phyloP scores from a whole-genome alignment of 768 basidiomycete genomes.

The Amanita thiersii region DNA sequence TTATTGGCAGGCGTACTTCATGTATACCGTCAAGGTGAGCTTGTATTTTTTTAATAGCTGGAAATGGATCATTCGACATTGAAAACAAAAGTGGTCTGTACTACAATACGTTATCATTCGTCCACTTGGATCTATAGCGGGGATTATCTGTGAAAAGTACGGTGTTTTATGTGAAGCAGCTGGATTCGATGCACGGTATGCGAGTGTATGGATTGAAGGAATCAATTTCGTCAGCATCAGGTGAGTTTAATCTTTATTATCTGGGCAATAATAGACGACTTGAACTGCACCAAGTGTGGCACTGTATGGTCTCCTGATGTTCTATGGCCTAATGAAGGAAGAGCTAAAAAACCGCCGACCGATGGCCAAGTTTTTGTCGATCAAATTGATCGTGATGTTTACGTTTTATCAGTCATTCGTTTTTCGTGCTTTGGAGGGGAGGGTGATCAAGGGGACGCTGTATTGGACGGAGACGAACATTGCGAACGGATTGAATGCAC shows the following conservation, averaged over 20 bases:
- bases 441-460: constrained; percentile 63
- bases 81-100: constrained; percentile 62
- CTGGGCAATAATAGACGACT: not conserved
- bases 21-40: constrained; percentile 75
- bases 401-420: constrained; percentile 84
- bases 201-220: constrained; percentile 60
- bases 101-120: constrained; percentile 82
- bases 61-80: not conserved
- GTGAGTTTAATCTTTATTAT: constrained; percentile 24
- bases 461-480: constrained; percentile 86
- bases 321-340: constrained; percentile 75
- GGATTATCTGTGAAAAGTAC: constrained; percentile 67
- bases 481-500: constrained; percentile 74
- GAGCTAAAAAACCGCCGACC: constrained; percentile 74
- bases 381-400: constrained; percentile 84
- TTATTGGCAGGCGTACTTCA: constrained; percentile 66
- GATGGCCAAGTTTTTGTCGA: constrained; percentile 76
- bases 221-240: constrained; percentile 81
- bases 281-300: constrained; percentile 47
- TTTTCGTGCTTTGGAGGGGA: constrained; percentile 56
- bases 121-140: constrained; percentile 57
- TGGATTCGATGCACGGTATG: constrained; percentile 51
- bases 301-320: constrained; percentile 76
- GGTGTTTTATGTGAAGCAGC: constrained; percentile 63
- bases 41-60: not conserved